Evolutionary conservation across 306 rosid species (phyloP), one percentile per base, ranked within the genome.

Genomic region (Sicyos edulis): DNA sequence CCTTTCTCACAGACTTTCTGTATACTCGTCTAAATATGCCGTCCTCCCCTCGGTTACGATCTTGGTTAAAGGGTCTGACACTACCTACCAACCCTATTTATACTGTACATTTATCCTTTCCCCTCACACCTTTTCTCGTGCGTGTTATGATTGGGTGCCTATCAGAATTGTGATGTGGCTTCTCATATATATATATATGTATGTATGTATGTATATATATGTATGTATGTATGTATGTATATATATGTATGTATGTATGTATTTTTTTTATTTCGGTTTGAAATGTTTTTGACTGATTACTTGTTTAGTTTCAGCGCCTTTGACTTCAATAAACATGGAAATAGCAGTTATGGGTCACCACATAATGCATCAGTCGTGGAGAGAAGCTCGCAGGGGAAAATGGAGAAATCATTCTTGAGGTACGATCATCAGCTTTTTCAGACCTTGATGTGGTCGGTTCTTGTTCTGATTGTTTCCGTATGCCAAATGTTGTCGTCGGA

Each of bases 371-470:
- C 85, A 59, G 81, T 76, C 17, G 16, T 55, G 9, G 82, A 77
- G 78, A 89, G 97, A 83, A 93, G 99, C 76, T 93, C 95, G 54
- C 99, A 93, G 71, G 99, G 99, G 64, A 93, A 93, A 79, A 77
- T 93, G 95, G 99, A 93, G 96, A 93, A 93, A 85, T 93, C 99
- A 3, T 83, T 93, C 54, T 85, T 93, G 80, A 93, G 99, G 99
- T 91, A 83, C 66, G 74, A 51, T 73, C 51, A 51, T 71, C 45
- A 53, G 55, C 47, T n/a, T 60, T 42, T 16, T 65, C 45, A 3
- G 55, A 56, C 68, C 52, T 44, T 40, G 45, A 44, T 66, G 26
- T 10, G 29, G 65, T 54, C 17, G 32, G 29, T 74, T 62, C 21
- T 6, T 17, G n/a, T 55, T 34, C 37, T n/a, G 51, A 55, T 56